These are phyloP conservation scores for Wickerhamiella cacticola DNA, from an alignment of 805 yeast species.

Conservation along the genomic window DNA sequence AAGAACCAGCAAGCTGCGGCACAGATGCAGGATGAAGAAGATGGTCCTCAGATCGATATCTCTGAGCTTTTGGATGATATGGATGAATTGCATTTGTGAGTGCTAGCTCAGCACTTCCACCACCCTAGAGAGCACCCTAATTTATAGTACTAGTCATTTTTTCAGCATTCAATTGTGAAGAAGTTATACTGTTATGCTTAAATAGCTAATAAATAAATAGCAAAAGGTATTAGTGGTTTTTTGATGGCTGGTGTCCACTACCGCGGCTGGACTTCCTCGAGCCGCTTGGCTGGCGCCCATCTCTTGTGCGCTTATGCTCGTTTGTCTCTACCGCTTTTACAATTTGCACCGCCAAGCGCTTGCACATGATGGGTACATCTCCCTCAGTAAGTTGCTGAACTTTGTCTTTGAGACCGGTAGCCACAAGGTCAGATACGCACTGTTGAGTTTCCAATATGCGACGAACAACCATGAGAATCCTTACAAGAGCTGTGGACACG, in stretches of 20 bases:
- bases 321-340: background rate
- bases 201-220: background rate
- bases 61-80: conserved; percentile 91
- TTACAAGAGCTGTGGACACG: conserved; percentile 11
- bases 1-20: conserved; percentile 40
- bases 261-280: background rate
- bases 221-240: background rate
- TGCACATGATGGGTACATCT: conserved; percentile 12
- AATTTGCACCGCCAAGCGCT: conserved; percentile 11
- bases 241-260: background rate
- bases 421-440: background rate
- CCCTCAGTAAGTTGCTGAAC: background rate
- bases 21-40: conserved; percentile 32
- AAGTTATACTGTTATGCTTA: too few relatives aligned
- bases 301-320: background rate
- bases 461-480: conserved; percentile 8
- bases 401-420: conserved; percentile 3
- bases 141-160: background rate
- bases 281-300: background rate
- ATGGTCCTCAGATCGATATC: conserved; percentile 77
- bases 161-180: too few relatives aligned
- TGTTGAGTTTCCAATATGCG: conserved; percentile 3
- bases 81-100: conserved; percentile 47
- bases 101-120: background rate
- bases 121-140: background rate